Conservation (phyloP, 2,329 filamentous ascomycete species). For the Corynespora cassiicola region DNA sequence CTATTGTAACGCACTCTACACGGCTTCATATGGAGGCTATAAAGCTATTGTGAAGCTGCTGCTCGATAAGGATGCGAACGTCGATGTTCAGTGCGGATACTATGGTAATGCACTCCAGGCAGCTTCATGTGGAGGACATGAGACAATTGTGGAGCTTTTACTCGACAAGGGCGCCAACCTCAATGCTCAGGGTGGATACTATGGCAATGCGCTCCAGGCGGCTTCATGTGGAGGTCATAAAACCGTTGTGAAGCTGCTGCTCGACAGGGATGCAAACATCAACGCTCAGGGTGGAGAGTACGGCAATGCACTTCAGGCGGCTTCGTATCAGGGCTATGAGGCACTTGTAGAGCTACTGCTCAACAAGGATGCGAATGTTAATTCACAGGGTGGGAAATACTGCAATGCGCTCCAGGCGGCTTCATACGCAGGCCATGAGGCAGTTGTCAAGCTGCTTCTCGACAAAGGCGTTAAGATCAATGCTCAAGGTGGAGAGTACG, state of each 20-base stretch:
- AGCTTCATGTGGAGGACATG: not conserved
- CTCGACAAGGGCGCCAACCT: slow-evolving; percentile 3
- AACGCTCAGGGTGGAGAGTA: slow-evolving; percentile 2
- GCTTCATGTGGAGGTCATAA: slow-evolving; percentile 3
- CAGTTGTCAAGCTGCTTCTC: not conserved
- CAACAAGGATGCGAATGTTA: not conserved
- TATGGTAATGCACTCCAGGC: slow-evolving; percentile 3
- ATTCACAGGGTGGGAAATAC: not conserved
- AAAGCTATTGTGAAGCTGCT: slow-evolving; percentile 1
- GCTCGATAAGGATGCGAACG: slow-evolving; percentile 3
- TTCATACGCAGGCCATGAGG: not conserved
- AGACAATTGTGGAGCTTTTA: slow-evolving; percentile 3
- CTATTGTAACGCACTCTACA: slow-evolving; percentile 2
- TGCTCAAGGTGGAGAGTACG: not conserved
- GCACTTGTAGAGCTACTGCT: not conserved
- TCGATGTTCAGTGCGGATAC: slow-evolving; percentile 1
- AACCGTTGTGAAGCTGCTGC: slow-evolving; percentile 2
- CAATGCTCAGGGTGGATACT: not conserved
- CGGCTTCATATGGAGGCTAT: not conserved
- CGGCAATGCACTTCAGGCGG: slow-evolving; percentile 4
- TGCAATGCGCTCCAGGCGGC: not conserved
- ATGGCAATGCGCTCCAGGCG: slow-evolving; percentile 2
- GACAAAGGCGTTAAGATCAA: slow-evolving; percentile 1
- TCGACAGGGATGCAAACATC: slow-evolving; percentile 1
- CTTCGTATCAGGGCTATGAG: slow-evolving; percentile 2